phyloP scores from a whole-genome alignment of 2,329 filamentous ascomycete genomes.

The Aaosphaeria arxii region DNA sequence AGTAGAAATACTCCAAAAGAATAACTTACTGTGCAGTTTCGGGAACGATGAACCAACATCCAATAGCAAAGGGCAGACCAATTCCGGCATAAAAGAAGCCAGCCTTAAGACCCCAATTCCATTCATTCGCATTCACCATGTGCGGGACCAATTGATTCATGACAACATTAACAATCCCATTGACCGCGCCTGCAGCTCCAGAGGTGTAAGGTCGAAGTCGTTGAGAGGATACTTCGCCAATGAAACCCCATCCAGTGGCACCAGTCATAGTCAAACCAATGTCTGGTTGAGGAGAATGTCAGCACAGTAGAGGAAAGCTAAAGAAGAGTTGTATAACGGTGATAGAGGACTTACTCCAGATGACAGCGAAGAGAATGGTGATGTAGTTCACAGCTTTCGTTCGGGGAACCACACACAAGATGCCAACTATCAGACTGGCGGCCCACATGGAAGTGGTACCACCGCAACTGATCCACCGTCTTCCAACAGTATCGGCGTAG shows the following conservation, averaged over 20 bases:
- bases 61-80: conserved; percentile 6
- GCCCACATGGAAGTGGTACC: neutral
- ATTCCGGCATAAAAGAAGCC: conserved; percentile 8
- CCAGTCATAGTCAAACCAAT: conserved; percentile 7
- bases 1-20: neutral
- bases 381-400: conserved; percentile 2
- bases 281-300: conserved; percentile 1
- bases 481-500: neutral
- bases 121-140: conserved; percentile 6
- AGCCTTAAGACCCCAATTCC: conserved; percentile 10
- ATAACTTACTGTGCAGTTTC: conserved; percentile 3
- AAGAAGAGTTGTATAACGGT: neutral
- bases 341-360: conserved; percentile 2
- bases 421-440: neutral
- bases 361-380: conserved; percentile 3
- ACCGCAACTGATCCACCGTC: neutral
- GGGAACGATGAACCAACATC: conserved; percentile 8
- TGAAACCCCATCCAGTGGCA: conserved; percentile 7
- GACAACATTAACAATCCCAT: conserved; percentile 4
- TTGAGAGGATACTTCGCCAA: conserved; percentile 8
- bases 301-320: neutral
- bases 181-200: conserved; percentile 6
- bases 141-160: conserved; percentile 7
- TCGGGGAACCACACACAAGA: conserved; percentile 1
- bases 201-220: conserved; percentile 7